Base-by-base conservation (phyloP, 345 rosid species). In the Reutealis trisperma region DNA sequence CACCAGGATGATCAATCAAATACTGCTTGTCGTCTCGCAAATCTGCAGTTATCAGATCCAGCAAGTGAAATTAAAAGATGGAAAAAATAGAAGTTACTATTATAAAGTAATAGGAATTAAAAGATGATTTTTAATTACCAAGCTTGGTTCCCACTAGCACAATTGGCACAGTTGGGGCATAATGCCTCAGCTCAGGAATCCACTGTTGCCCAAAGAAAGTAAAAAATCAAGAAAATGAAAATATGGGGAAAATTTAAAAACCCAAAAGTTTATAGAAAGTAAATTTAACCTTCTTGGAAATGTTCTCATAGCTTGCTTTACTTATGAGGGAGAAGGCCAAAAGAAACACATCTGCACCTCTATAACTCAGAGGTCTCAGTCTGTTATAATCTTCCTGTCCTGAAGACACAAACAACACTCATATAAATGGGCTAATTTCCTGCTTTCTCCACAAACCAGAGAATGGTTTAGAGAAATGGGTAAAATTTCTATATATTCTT, bases 341-440 rank as follows among this genome's bases (percentile, higher is more conserved):
- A 63, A 87, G 73, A 81, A 87, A 87, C 54, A 87, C 90, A 85
- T 87, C 90, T 37, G 90, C 87, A 67, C 90, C 90, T 79, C 90
- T 85, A 65, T 87, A 87, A 80, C 90, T 87, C 74, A 87, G 51
- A 30, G 90, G 90, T 79, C 90, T 85, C 51, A 87, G 77, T 84
- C 90, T 85, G 84, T 87, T 87, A 63, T 87, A 87, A 72, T 87
- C 90, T 83, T 87, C 90, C 73, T 87, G 90, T 62, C 90, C 90
- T 86, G 86, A 65, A 75, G 5, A 6, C 77, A 74, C 24, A 73
- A 58, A 57, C 10, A 62, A 30, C 19, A 45, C 16, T 49, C 19
- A 67, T 37, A 65, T 65, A 7, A 37, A 37, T 65, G 1, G 21
- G 37, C n/a, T 51, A 25, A 69, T 45, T 21, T 67, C 45, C 9